Base-by-base conservation (phyloP, 2,329 filamentous ascomycete species). In the Podosphaera aphanis region DNA sequence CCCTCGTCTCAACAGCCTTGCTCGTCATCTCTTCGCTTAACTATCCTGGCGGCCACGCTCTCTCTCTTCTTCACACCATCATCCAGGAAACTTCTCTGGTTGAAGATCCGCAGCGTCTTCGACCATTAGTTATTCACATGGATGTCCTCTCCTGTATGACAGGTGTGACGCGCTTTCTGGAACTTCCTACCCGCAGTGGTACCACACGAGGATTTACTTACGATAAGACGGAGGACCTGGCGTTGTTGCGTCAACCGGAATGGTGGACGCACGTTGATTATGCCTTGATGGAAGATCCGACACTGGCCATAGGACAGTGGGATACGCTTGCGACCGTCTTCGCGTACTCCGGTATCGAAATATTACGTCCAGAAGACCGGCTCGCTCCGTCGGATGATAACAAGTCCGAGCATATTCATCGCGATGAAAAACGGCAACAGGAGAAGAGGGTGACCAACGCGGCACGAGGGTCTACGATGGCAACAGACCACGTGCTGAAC, bases 41-140 rank as follows among this genome's bases (percentile, higher is more conserved):
- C 63, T 98, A 98, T 58, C 90, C 90, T 1, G 90, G 90, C 42
- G 90, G 83, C 19, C 73, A 82, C 48, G 90, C 86, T 2, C 67
- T 95, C 19, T 52, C 61, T 7, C 64, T 68, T 39, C 63, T 79
- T 35, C 66, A 69, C 48, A 47, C 48, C 3, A 53, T 64, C 11
- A 60, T 67, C 16, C 45, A 25, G 11, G 25, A 39, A 25, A 21
- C 37, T 21, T 50, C 60, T 49, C 8, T 15, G 13, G 23, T 5
- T 27, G 16, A 25, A 25, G 11, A 20, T n/a, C 23, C 11, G 25
- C 13, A 42, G 19, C 8, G 18, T 5, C 6, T 5, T 23, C 39
- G 23, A 5, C 39, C 23, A 16, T 54, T 65, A 5, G 60, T 69
- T 11, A 66, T 77, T 37, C 77, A 81, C 55, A 72, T 75, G 41